These are phyloP conservation scores for Leccinum variicolor DNA, from an alignment of 768 basidiomycete species.

Conservation along the genomic window DNA sequence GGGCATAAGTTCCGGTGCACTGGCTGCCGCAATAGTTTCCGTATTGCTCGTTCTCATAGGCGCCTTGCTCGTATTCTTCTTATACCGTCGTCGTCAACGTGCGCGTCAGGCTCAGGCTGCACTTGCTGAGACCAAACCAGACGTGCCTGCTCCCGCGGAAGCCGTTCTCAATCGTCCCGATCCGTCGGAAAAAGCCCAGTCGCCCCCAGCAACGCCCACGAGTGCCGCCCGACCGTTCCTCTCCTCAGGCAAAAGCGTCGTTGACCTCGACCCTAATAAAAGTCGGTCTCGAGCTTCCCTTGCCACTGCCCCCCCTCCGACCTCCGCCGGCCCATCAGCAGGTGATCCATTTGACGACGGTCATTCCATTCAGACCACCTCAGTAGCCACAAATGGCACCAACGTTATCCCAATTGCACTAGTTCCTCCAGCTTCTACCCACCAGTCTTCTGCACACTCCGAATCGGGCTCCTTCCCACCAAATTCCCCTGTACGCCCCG, in stretches of 20 bases:
- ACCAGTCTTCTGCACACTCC: conserved; percentile 34
- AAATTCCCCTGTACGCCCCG: conserved; percentile 50
- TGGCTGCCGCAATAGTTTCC: conserved; percentile 72
- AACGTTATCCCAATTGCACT: conserved; percentile 88
- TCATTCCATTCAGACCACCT: conserved; percentile 75
- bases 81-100: conserved; percentile 59
- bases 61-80: conserved; percentile 50
- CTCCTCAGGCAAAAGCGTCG: conserved; percentile 45
- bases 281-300: conserved; percentile 35
- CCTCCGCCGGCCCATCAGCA: conserved; percentile 19
- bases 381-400: conserved; percentile 70
- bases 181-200: conserved; percentile 60
- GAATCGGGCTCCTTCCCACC: conserved; percentile 15
- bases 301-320: conserved; percentile 1
- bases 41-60: conserved; percentile 56
- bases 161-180: conserved; percentile 81
- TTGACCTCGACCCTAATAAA: conserved; percentile 52
- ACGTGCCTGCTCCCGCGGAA: conserved; percentile 71
- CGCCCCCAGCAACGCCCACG: conserved; percentile 9
- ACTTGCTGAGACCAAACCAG: conserved; percentile 43
- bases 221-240: conserved; percentile 48
- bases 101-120: conserved; percentile 34
- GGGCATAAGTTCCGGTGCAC: conserved; percentile 62
- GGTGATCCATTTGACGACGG: conserved; percentile 75
- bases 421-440: conserved; percentile 55